Percentiles rank a stretch among this genome's conserved stretches.
These are phyloP conservation scores for Copromyces sp. DNA, from an alignment of 495 filamentous ascomycete species.

Conservation along the genomic window DNA sequence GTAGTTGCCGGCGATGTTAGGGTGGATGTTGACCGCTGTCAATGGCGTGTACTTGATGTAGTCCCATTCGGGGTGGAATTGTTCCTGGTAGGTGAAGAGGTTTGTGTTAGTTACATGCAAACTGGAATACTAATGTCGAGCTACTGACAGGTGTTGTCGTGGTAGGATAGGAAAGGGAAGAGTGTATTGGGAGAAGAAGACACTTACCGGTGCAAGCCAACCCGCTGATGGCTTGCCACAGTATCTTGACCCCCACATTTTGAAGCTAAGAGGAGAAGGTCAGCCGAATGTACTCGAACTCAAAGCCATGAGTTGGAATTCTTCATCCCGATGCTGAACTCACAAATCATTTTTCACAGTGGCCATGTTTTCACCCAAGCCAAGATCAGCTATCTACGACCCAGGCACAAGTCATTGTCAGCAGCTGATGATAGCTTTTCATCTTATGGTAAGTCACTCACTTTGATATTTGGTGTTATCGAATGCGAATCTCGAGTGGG, in stretches of 20 bases:
- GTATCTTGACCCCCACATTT: not conserved
- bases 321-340: not conserved
- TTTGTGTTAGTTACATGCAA: not conserved
- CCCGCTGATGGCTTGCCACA: not conserved
- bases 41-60: not conserved
- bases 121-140: not conserved
- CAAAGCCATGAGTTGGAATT: not conserved
- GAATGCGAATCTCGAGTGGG: not conserved
- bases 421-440: not conserved
- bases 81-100: not conserved
- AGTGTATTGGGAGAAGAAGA: not conserved
- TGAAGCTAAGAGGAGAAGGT: not conserved
- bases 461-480: not conserved
- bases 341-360: not conserved
- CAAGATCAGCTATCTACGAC: not conserved
- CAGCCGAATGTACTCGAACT: not conserved
- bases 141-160: not conserved
- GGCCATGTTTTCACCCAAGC: not conserved
- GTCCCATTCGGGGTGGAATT: constrained; percentile 2
- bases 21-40: not conserved
- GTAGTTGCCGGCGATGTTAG: not conserved
- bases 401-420: not conserved
- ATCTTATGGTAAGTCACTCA: not conserved
- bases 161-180: not conserved
- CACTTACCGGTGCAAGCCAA: not conserved